Conservation (phyloP, 129 eudicot genomes). For the Logfia minima region DNA sequence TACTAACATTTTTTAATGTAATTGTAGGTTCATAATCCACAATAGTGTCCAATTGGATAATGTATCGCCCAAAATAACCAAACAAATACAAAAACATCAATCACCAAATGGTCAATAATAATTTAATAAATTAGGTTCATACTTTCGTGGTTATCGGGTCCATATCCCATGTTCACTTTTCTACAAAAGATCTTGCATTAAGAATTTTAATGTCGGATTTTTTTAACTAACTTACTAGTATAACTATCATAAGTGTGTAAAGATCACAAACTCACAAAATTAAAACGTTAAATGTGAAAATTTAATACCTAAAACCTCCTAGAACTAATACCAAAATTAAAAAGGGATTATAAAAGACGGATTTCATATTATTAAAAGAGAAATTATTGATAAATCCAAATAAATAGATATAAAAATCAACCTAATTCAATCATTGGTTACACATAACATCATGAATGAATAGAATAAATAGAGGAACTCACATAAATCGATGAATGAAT, state of each 20-base stretch:
- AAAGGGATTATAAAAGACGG: neutral
- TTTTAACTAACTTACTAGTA: too few relatives aligned
- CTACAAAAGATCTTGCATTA: neutral
- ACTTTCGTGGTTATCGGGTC: neutral
- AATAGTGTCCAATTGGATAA: conserved; percentile 26
- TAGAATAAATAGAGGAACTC: too few relatives aligned
- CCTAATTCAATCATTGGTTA: too few relatives aligned
- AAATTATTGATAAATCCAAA: too few relatives aligned
- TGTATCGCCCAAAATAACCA: conserved; percentile 19
- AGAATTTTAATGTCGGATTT: neutral
- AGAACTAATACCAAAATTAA: too few relatives aligned
- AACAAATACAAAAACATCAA: conserved; percentile 30
- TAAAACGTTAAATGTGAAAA: too few relatives aligned
- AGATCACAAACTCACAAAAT: too few relatives aligned
- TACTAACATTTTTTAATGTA: conserved; percentile 12
- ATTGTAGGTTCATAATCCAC: conserved; percentile 20
- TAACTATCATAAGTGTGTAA: too few relatives aligned
- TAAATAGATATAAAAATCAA: too few relatives aligned
- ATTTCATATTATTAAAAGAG: neutral
- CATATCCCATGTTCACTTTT: conserved; percentile 13
- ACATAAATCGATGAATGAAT: too few relatives aligned
- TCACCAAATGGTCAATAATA: neutral
- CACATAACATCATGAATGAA: too few relatives aligned
- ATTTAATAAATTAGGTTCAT: neutral
- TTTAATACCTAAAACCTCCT: too few relatives aligned